A percentile compares a stretch with the other conserved stretches of the same genome.
These are phyloP conservation scores for Epicoccum nigrum DNA, from an alignment of 2,329 filamentous ascomycete genomes.

Conservation along the genomic window DNA sequence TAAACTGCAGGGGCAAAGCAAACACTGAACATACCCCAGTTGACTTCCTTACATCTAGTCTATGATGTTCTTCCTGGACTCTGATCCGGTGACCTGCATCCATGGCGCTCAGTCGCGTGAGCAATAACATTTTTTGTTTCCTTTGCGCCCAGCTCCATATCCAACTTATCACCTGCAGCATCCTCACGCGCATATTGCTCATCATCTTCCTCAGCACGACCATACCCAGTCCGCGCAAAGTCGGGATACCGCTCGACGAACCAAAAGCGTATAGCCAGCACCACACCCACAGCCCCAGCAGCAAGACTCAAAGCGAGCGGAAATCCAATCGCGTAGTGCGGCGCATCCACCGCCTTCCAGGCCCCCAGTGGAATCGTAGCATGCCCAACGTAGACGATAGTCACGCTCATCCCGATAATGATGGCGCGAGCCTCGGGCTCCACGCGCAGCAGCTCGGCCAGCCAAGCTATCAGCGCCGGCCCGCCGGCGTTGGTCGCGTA, in stretches of 20 bases:
- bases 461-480: conserved; percentile 16
- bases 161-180: neutral
- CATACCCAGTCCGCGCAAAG: conserved; percentile 2
- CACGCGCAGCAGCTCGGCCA: conserved; percentile 15
- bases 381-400: conserved; percentile 13
- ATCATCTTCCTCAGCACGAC: neutral
- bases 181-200: neutral
- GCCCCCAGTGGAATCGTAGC: conserved; percentile 19
- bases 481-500: conserved; percentile 16
- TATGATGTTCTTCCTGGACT: no score
- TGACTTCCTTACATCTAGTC: no score
- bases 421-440: conserved; percentile 20
- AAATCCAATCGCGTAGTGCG: conserved; percentile 9
- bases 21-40: no score
- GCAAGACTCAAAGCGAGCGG: conserved; percentile 4
- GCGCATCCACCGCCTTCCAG: conserved; percentile 11
- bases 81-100: no score
- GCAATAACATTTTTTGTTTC: neutral
- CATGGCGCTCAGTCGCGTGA: no score
- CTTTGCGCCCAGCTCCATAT: neutral
- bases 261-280: conserved; percentile 12
- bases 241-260: conserved; percentile 2
- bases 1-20: no score
- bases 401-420: conserved; percentile 16
- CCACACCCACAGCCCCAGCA: conserved; percentile 3